These are phyloP conservation scores for Aspergillus brasiliensis DNA, from an alignment of 2,329 filamentous ascomycete genomes.

Conservation along the genomic window DNA sequence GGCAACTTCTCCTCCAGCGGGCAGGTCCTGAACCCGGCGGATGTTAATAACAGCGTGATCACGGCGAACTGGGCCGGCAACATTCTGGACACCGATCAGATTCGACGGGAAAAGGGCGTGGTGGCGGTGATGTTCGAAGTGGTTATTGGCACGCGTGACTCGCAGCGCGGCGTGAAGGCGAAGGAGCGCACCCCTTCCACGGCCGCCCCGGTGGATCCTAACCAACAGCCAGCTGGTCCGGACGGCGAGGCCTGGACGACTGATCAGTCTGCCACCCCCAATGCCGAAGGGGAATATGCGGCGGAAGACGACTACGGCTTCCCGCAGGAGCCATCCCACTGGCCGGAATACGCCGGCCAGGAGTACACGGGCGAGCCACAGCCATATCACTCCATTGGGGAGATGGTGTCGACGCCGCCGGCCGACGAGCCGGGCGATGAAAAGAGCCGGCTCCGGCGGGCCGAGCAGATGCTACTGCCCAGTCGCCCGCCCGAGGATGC, in stretches of 20 bases:
- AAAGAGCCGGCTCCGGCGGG: slow-evolving; percentile 76
- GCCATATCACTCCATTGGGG: slow-evolving; percentile 23
- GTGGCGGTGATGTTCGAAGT: slow-evolving; percentile 84
- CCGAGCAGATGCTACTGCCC: slow-evolving; percentile 77
- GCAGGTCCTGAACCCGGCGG: slow-evolving; percentile 35
- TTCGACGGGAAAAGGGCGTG: slow-evolving; percentile 89
- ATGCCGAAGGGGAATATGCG: slow-evolving; percentile 23
- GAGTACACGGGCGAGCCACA: slow-evolving; percentile 23
- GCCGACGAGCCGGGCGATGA: slow-evolving; percentile 70
- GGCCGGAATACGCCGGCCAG: slow-evolving; percentile 32
- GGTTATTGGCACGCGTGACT: slow-evolving; percentile 83
- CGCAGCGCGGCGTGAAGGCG: slow-evolving; percentile 55
- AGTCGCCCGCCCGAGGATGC: slow-evolving; percentile 67
- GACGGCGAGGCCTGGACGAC: slow-evolving; percentile 33
- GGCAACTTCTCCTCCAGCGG: slow-evolving; percentile 48
- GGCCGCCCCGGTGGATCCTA: slow-evolving; percentile 32
- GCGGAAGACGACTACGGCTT: slow-evolving; percentile 30
- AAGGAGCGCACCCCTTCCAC: slow-evolving; percentile 34
- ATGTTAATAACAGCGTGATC: slow-evolving; percentile 36
- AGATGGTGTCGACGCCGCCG: slow-evolving; percentile 47
- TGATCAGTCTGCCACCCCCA: slow-evolving; percentile 25
- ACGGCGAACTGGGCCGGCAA: slow-evolving; percentile 55
- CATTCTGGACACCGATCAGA: slow-evolving; percentile 83
- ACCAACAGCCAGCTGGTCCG: slow-evolving; percentile 21
- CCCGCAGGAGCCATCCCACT: slow-evolving; percentile 25